These are phyloP conservation scores for Pleurotus salmoneostramineus DNA, from an alignment of 768 basidiomycete genomes.

Conservation along the genomic window DNA sequence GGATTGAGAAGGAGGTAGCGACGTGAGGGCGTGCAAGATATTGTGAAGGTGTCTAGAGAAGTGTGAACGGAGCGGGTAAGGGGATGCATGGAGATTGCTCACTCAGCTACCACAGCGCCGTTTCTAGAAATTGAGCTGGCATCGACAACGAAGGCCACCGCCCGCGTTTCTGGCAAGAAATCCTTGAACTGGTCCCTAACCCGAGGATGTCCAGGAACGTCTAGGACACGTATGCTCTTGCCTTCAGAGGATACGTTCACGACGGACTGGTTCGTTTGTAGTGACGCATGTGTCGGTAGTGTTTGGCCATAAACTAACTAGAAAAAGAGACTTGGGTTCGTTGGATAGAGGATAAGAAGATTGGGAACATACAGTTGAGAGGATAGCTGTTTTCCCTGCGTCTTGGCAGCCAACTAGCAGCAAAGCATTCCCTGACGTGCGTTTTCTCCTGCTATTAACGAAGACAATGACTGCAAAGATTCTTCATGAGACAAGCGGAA, in stretches of 20 bases:
- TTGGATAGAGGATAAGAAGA: neutral
- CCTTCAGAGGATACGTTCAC: constrained; percentile 35
- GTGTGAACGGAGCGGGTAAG: neutral
- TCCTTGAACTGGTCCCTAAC: constrained; percentile 73
- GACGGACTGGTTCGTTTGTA: constrained; percentile 64
- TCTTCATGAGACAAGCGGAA: neutral
- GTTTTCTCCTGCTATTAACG: constrained; percentile 38
- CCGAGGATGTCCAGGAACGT: constrained; percentile 85
- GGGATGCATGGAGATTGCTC: constrained; percentile 23
- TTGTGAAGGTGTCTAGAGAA: constrained; percentile 64
- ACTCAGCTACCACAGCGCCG: constrained; percentile 77
- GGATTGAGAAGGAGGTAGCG: constrained; percentile 66
- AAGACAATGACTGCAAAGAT: constrained; percentile 36
- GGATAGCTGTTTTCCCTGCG: constrained; percentile 77
- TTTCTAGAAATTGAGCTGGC: constrained; percentile 75
- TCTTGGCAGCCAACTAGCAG: constrained; percentile 74
- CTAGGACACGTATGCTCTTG: constrained; percentile 52
- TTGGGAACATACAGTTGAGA: constrained; percentile 54
- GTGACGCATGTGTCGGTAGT: constrained; percentile 68
- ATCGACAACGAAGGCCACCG: constrained; percentile 76
- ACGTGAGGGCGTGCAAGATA: constrained; percentile 64
- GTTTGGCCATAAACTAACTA: constrained; percentile 66
- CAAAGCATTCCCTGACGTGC: constrained; percentile 53
- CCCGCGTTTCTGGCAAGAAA: constrained; percentile 56
- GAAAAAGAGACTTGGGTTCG: constrained; percentile 5